Base-by-base conservation (phyloP, 2,329 filamentous ascomycete species). In the Alternaria sp. region DNA sequence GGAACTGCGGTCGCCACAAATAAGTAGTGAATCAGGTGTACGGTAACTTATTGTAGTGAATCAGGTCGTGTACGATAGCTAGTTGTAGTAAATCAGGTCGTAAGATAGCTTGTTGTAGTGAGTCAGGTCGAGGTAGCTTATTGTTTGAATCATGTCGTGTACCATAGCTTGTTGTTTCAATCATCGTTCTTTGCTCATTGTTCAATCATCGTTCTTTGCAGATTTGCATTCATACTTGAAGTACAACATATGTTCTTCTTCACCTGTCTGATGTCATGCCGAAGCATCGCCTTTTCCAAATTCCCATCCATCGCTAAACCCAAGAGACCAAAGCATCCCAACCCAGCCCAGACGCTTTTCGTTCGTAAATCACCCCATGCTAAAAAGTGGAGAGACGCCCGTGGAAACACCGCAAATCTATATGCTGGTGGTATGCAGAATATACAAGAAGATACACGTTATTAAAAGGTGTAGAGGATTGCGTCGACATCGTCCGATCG, bases 361-460 rank as follows among this genome's bases (percentile, higher is more conserved):
- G 51, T 60, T 58, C 49, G 49, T 48, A 32, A 54, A 62, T n/a
- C 52, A 27, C 34, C 28, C 32, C 50, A 65, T 68, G 59, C 62
- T 49, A 45, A 51, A 51, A 55, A 58, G 52, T 53, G 59, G 58
- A 64, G 60, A 52, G 57, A 62, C 52, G 49, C 63, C 53, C 52
- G 36, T 44, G 14, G 43, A 50, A 60, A 64, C 50, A 38, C 64
- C 58, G 60, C 65, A 60, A 60, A 11, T 63, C 49, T 51, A 50
- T 61, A 50, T 62, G 66, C 63, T 54, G 60, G 48, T 64, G 58
- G 53, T 63, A 74, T 71, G 72, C 72, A 72, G 65, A 70, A 73
- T 74, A 73, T 74, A 77, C 73, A 73, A 75, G 68, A 76, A 76
- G 56, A 59, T 66, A 68, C 70, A 68, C 63, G 60, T 64, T 65